Evolutionary conservation across 2,329 filamentous ascomycete species (phyloP).

Genomic region (Ceratocystis alfenasii): DNA sequence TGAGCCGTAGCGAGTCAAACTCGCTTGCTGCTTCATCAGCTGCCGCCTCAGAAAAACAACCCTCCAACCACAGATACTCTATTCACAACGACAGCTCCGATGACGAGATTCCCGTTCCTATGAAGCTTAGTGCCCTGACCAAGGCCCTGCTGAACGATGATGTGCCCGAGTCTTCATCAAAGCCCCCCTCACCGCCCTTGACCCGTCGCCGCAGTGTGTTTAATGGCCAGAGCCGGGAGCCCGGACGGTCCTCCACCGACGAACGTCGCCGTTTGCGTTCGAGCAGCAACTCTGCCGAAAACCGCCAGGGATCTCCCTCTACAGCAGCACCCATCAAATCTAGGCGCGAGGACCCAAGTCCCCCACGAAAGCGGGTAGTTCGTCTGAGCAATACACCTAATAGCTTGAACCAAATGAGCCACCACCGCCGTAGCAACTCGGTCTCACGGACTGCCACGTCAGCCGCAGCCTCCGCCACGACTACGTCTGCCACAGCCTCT

Average conservation of each 20-base stretch:
- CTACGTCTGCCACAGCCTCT: slow-evolving; percentile 16
- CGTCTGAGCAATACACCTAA: slow-evolving; percentile 43
- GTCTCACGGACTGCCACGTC: slow-evolving; percentile 30
- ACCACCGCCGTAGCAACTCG: slow-evolving; percentile 42
- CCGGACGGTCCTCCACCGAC: slow-evolving; percentile 28
- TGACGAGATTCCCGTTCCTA: slow-evolving; percentile 81
- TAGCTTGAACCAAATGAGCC: slow-evolving; percentile 33
- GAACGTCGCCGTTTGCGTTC: slow-evolving; percentile 38
- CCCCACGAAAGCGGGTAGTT: slow-evolving; percentile 45
- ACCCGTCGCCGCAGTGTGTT: slow-evolving; percentile 42
- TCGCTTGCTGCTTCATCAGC: slow-evolving; percentile 29
- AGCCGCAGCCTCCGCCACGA: slow-evolving; percentile 15
- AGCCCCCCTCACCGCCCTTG: slow-evolving; percentile 35
- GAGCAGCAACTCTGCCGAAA: slow-evolving; percentile 34
- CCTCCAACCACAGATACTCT: slow-evolving; percentile 34
- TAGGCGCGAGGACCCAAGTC: slow-evolving; percentile 40
- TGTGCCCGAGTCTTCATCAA: slow-evolving; percentile 37
- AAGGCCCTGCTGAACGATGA: slow-evolving; percentile 67
- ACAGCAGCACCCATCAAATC: slow-evolving; percentile 34
- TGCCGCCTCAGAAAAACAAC: slow-evolving; percentile 28
- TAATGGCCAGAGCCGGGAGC: slow-evolving; percentile 23
- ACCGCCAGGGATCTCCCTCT: slow-evolving; percentile 30
- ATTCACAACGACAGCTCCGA: slow-evolving; percentile 74
- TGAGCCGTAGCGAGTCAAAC: slow-evolving; percentile 38
- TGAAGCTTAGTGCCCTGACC: slow-evolving; percentile 87